Evolutionary conservation across 2,329 filamentous ascomycete genomes (phyloP), one percentile per base, ranked within the genome.

Genomic region (Sporothrix phasma): DNA sequence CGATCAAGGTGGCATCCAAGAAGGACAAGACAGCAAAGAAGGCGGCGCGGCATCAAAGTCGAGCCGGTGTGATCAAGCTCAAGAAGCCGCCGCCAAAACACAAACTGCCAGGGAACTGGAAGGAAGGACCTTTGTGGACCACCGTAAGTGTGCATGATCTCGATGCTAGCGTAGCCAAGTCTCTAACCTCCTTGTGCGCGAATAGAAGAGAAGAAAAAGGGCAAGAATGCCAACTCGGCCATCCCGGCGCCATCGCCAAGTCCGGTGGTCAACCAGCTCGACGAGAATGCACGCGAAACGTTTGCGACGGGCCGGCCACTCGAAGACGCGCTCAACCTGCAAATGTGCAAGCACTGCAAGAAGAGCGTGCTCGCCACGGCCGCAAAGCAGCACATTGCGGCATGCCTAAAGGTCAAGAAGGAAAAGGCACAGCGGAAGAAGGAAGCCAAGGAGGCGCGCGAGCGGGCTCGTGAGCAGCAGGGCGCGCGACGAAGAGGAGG

Each of bases 321-420:
- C 69, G 87, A 92, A 70, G 92, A 96, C 71, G 81, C 80, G 64
- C 84, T 89, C 11, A 90, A 96, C 67, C 82, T 90, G 10, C 86
- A 94, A 60, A 82, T 88, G 69, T 99, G 93, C 81, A 97, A 94
- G 74, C 91, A 95, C 74, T 99, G 93, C 78, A 96, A 94, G 76
- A 92, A 95, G 71, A 89, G 89, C 61, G 84, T 96, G 13, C 80
- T 94, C 15, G 89, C 88, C 70, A 85, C 85, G 37, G 86, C 85
- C 0, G 88, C 90, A 1, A 87, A 88, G 65, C 84, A 84, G 19
- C 93, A 99, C 72, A 90, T 96, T 66, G 87, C 88, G 43, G 85
- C 88, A 53, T 99, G 93, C 71, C 78, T 97, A 64, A 88, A 87
- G 69, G 84, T 92, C 64, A 96, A 96, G 77, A 91, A 88, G 70